Evolutionary conservation across 257 asterid species (phyloP).

Genomic region (Catharanthus roseus): DNA sequence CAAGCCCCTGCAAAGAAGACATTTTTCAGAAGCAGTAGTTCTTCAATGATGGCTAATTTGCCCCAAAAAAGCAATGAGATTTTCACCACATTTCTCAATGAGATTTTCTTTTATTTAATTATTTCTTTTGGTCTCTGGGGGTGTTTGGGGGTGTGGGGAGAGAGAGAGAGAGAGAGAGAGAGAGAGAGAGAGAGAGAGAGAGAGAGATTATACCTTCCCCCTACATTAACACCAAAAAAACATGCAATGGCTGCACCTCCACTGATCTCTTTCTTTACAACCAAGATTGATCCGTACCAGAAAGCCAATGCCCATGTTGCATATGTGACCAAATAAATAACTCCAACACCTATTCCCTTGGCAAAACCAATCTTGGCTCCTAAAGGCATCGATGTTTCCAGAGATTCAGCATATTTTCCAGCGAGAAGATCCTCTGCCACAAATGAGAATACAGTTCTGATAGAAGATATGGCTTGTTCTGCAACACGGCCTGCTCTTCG

Average conservation of each 20-base stretch:
- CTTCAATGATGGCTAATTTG: not conserved
- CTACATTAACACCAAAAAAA: slow-evolving; percentile 79
- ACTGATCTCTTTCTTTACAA: slow-evolving; percentile 34
- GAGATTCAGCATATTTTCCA: slow-evolving; percentile 43
- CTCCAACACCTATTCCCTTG: slow-evolving; percentile 77
- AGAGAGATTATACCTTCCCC: slow-evolving; percentile 51
- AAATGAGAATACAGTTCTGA: slow-evolving; percentile 72
- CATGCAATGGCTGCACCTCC: slow-evolving; percentile 88
- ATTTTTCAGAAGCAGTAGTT: slow-evolving; percentile 3
- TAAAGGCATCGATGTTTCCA: slow-evolving; percentile 44
- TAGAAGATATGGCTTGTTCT: slow-evolving; percentile 73
- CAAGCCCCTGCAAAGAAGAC: slow-evolving; percentile 49
- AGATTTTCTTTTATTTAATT: not conserved
- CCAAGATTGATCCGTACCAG: slow-evolving; percentile 77
- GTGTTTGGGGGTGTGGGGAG: no score
- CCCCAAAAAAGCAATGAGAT: not conserved
- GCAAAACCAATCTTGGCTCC: slow-evolving; percentile 79
- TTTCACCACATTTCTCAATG: not conserved
- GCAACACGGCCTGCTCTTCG: slow-evolving; percentile 71
- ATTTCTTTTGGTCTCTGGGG: no score
- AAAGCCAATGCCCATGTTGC: slow-evolving; percentile 93
- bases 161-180: no score
- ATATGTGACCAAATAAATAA: slow-evolving; percentile 70
- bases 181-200: slow-evolving; percentile 3
- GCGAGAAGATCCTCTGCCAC: slow-evolving; percentile 75